Base-by-base conservation (phyloP, 805 yeast species). In the Cyberlindnera nakhonratchasimensis region DNA sequence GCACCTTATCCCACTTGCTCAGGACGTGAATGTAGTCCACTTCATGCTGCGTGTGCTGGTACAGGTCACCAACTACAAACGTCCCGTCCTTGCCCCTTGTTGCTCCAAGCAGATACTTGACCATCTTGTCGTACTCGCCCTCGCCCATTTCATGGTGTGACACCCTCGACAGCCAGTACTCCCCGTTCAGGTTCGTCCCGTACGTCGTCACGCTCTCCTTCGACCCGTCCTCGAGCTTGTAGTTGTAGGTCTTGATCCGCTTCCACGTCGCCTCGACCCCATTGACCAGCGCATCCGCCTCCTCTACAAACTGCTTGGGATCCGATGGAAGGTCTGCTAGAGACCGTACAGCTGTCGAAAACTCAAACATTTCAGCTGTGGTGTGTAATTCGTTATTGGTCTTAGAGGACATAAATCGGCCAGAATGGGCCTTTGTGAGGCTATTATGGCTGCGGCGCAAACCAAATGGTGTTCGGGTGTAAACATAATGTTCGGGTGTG, bases 161-260 rank as follows among this genome's bases (percentile, higher is more conserved):
- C 6, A 50, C 50, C 17, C 71, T 55, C 6, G 65, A 51, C 21
- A 65, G 43, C 71, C 71, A 67, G 39, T 53, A 58, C 16, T 66
- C 70, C 1, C 47, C 43, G 12, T 49, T 56, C 6, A 52, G 23
- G 14, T 32, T 43, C 3, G 54, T 53, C 2, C 58, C 52, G 44
- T 60, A 65, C 1, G 67, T 62, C n/a, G 62, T 61, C 19, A 64
- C 68, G 2, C 49, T 46, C 23, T 57, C 56, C 22, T 52, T 52
- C 13, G 39, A 42, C 7, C 59, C 57, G 21, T 57, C 59, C 6
- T 52, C 40, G 4, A 55, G 43, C 21, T 56, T 54, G 37, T 57
- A 62, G 17, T 48, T 46, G 45, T 62, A 65, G 2, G 54, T 48
- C 47, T 63, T 64, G 39, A 62, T 61, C 45, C 54, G 53, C 45